Percentiles rank a stretch among this genome's conserved stretches.
phyloP scores from a whole-genome alignment of 257 asterid species.

The Ligustrum vulgare region DNA sequence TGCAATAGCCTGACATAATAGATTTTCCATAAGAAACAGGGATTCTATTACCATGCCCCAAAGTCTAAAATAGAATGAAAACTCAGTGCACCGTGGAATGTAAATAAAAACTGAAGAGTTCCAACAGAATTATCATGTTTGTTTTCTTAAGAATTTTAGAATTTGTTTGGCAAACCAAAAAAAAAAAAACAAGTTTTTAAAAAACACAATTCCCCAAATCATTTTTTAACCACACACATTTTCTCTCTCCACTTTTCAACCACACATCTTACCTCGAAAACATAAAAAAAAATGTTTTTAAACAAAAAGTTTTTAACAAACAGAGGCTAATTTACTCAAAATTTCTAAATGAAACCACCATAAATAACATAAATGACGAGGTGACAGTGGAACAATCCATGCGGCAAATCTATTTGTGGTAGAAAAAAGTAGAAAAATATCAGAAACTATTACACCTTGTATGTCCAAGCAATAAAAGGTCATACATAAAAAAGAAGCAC shows the following conservation, averaged over 20 bases:
- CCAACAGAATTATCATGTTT: not conserved
- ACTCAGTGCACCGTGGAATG: not conserved
- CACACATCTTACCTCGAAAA: no score
- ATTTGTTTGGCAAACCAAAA: no score
- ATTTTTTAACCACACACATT: no score
- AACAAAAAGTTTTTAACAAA: no score
- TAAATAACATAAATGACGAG: not conserved
- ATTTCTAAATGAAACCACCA: not conserved
- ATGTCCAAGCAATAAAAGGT: not conserved
- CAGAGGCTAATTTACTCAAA: no score
- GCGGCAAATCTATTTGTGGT: no score
- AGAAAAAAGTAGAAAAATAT: not conserved
- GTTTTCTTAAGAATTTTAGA: not conserved
- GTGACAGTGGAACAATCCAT: no score
- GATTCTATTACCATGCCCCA: conserved; percentile 7
- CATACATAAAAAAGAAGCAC: conserved; percentile 10
- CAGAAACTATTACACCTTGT: not conserved
- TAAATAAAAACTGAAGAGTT: not conserved
- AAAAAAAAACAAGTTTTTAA: no score
- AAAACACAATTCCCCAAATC: no score
- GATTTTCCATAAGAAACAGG: conserved; percentile 5
- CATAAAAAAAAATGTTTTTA: no score
- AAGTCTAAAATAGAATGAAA: conserved; percentile 3
- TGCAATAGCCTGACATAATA: conserved; percentile 82
- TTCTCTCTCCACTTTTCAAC: no score